These are phyloP conservation scores for Cryptococcus depauperatus DNA, from an alignment of 1,284 basidiomycete species.

Conservation along the genomic window DNA sequence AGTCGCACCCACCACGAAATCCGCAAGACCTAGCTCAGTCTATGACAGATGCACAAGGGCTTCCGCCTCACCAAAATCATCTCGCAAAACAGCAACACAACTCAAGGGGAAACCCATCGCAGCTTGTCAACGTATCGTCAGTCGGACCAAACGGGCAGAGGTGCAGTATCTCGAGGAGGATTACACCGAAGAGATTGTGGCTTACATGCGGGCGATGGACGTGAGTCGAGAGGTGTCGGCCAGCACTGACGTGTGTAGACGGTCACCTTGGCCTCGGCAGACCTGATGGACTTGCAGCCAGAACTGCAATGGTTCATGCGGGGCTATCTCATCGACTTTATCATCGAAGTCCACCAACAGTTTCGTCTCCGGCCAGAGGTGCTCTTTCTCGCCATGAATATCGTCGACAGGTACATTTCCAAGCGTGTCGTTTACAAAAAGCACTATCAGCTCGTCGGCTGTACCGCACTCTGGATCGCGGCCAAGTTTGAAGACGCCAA, in stretches of 20 bases:
- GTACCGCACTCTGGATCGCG: constrained; percentile 96
- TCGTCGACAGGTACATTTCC: constrained; percentile 98
- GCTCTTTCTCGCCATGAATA: constrained; percentile 95
- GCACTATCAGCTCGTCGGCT: constrained; percentile 98
- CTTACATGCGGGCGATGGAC: constrained; percentile 97
- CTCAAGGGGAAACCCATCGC: constrained; percentile 15
- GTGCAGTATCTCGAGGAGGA: constrained; percentile 66
- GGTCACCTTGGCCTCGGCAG: constrained; percentile 74
- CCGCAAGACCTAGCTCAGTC: constrained; percentile 31
- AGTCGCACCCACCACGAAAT: constrained; percentile 31
- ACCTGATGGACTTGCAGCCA: constrained; percentile 97
- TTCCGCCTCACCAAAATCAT: constrained; percentile 26
- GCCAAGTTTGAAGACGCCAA: constrained; percentile 99
- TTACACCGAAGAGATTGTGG: constrained; percentile 84
- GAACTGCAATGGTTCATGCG: constrained; percentile 98
- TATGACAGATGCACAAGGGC: constrained; percentile 38
- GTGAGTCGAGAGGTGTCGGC: constrained; percentile 51
- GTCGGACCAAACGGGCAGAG: constrained; percentile 34
- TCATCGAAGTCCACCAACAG: constrained; percentile 96
- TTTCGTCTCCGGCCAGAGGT: constrained; percentile 96
- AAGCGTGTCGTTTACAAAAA: constrained; percentile 97
- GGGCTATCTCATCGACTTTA: constrained; percentile 96
- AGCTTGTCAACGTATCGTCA: constrained; percentile 2
- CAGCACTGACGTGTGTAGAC: constrained; percentile 49
- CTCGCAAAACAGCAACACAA: constrained; percentile 8